phyloP scores from a whole-genome alignment of 768 basidiomycete species.

The Crucibulum laeve region DNA sequence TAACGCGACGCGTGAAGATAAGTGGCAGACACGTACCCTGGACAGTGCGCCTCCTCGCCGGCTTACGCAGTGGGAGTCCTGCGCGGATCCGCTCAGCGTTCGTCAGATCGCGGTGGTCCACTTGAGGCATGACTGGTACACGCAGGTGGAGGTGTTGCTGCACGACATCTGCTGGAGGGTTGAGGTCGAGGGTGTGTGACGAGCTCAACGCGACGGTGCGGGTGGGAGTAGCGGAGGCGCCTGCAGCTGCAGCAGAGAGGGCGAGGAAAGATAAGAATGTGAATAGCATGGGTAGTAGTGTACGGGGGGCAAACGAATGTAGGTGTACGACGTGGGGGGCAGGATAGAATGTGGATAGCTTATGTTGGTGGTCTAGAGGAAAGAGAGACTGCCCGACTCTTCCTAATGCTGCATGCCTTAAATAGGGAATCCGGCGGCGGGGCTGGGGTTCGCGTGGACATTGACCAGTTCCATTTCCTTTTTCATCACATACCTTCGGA shows the following conservation, averaged over 20 bases:
- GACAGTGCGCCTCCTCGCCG: neutral
- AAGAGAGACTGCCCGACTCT: too few relatives aligned
- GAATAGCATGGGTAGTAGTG: neutral
- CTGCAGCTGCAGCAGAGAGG: neutral
- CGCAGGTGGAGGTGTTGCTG: neutral
- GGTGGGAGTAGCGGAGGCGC: neutral
- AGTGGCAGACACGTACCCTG: neutral
- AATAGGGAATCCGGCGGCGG: too few relatives aligned
- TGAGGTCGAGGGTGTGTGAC: neutral
- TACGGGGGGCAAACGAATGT: neutral
- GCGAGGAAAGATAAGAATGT: neutral
- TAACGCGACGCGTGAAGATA: neutral
- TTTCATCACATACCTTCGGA: too few relatives aligned
- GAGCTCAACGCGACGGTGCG: too few relatives aligned
- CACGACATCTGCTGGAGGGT: neutral
- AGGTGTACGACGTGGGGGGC: neutral
- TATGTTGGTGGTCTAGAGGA: neutral
- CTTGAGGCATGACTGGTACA: constrained; percentile 3
- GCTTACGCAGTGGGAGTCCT: constrained; percentile 6
- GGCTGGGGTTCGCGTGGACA: too few relatives aligned
- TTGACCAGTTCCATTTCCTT: too few relatives aligned
- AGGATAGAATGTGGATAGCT: neutral
- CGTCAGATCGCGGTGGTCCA: constrained; percentile 5
- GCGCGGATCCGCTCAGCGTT: constrained; percentile 9
- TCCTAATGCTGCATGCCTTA: too few relatives aligned